Evolutionary conservation across 352 stramenopile genomes (phyloP).

Genomic region (Phytophthora megakarya): DNA sequence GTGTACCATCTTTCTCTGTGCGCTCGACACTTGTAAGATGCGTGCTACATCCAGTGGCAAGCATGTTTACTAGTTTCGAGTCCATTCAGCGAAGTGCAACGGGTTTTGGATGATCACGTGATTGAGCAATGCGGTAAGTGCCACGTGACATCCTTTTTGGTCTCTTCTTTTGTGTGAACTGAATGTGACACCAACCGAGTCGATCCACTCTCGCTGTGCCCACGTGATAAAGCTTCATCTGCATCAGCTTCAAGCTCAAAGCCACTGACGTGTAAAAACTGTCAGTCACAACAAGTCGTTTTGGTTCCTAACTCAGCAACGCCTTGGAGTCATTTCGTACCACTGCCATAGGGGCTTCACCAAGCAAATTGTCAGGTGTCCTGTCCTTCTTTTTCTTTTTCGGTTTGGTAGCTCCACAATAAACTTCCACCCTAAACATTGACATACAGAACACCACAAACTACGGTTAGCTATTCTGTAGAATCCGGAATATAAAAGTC

Average conservation of each 20-base stretch:
- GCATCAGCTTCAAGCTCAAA: slow-evolving; percentile 18
- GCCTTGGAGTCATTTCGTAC: slow-evolving; percentile 20
- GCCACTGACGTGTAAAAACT: slow-evolving; percentile 15
- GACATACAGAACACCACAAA: slow-evolving; percentile 16
- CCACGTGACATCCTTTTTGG: slow-evolving; percentile 15
- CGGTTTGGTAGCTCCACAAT: slow-evolving; percentile 8
- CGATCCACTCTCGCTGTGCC: slow-evolving; percentile 13
- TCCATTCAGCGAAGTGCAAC: slow-evolving; percentile 24
- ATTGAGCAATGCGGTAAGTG: slow-evolving; percentile 17
- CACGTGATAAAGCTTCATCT: slow-evolving; percentile 17
- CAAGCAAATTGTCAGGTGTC: not conserved
- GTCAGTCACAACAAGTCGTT: slow-evolving; percentile 20
- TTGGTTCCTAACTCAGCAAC: not conserved
- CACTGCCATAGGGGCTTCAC: not conserved
- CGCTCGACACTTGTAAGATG: not conserved
- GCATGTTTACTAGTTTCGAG: slow-evolving; percentile 16
- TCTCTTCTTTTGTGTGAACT: slow-evolving; percentile 21
- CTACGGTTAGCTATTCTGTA: slow-evolving; percentile 3
- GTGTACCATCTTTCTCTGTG: not conserved
- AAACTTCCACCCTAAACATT: slow-evolving; percentile 13
- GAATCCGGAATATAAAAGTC: not conserved
- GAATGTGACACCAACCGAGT: slow-evolving; percentile 16
- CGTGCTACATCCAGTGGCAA: slow-evolving; percentile 23
- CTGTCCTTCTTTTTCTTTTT: not conserved
- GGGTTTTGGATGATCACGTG: not conserved